Evolutionary conservation across 176 grass and related monocot genomes (phyloP), one percentile per base, ranked within the genome.

Genomic region (Musa beccarii): DNA sequence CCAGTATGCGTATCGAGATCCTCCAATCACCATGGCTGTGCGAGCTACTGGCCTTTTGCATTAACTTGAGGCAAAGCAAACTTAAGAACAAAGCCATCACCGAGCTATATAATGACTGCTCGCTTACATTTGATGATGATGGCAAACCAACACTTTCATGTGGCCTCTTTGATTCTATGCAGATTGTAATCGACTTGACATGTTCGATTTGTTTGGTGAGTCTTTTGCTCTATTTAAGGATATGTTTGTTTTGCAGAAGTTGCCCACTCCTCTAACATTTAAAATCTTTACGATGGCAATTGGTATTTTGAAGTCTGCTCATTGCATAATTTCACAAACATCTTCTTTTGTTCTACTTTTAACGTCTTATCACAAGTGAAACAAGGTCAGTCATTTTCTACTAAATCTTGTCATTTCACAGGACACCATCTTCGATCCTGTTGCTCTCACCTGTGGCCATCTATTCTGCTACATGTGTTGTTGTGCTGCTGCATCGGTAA

Each of bases 151-250:
- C 83, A 14, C 79, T 96, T 8, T 88, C 89, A 11, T 96, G 89
- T 76, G 80, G 34, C 20, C 87, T 96, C 54, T 92, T 96, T 49
- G 87, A 90, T 3, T 90, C 89, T 26, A 81, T 92, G 89, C 76
- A 28, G 1, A 79, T 96, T 12, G 89, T 92, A 1, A 90, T 96
- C 51, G 87, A 85, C 66, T 83, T 96, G 83, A 96, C 93, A 25
- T 92, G 93, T 66, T 90, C 93, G 1, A 90, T 96, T 81, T 96
- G 93, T 77, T 85, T 96, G 89, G 93, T 96, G 54, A 84, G 87
- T 80, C 66, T n/a, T 21, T 65, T 16, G 59, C 21, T 79, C 11
- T 52, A 43, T 43, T 3, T 43, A 43, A 43, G 34, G 34, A 43
- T 43, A 43, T 43, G 34, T 43, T 43, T 43, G 34, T 43, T 43